Evolutionary conservation across 345 rosid genomes (phyloP), one percentile per base, ranked within the genome.

Genomic region (Rhodomyrtus tomentosa): DNA sequence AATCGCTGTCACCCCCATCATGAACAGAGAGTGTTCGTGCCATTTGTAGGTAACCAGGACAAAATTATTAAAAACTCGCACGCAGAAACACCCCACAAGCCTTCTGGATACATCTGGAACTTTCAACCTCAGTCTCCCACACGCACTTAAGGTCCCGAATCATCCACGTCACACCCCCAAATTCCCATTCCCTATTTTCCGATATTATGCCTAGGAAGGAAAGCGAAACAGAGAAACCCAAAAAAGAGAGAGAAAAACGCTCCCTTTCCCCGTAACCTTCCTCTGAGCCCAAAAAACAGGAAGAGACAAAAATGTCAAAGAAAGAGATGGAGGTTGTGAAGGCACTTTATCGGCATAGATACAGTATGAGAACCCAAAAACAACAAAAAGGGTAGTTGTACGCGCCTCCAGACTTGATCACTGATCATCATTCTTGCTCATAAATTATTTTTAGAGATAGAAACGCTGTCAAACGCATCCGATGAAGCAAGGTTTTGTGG

Each of bases 301-400:
- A 58, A 29, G 16, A 62, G 5, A 40, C 36, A 13, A 5, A 13
- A 42, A 62, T 91, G 95, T 87, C 90, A 6, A 87, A 88, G 84
- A 92, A 90, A 82, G 88, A 85, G 85, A 96, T 94, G 95, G 89
- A 93, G 72, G 98, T 93, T 84, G 98, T 93, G 86, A 93, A 84
- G 83, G 91, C 89, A 2, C 83, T 93, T 1, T 96, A 96, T 86
- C 3, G 93, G 84, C 58, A 86, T 80, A 89, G 94, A 53, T 96
- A 94, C 92, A 93, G 11, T 49, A 11, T 49, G 50, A 10, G 10
- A 49, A 10, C 50, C 50, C 50, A 49, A 49, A 49, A 49, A 49
- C 13, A 49, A 49, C 13, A 49, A 10, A 10, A 49, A 48, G 50
- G 10, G 50, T 10, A 49, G 50, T 11, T 49, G 50, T 48, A 10